Percentiles rank a stretch among this genome's conserved stretches.
These are phyloP conservation scores for Crithidia brevicula DNA, from an alignment of 208 protist genomes.

Conservation along the genomic window DNA sequence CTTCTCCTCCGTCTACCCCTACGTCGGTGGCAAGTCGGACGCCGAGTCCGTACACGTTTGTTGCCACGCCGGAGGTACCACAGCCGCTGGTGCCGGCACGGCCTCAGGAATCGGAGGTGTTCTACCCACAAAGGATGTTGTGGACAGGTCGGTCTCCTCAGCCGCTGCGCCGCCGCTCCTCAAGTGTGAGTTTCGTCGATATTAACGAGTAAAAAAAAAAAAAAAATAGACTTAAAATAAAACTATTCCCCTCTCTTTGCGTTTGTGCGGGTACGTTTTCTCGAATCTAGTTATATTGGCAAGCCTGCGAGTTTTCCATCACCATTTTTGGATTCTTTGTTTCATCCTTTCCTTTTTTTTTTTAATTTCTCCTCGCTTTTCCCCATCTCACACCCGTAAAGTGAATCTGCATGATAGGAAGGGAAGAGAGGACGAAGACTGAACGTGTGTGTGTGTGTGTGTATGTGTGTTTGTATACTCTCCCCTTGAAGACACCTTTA, in stretches of 20 bases:
- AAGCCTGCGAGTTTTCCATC: neutral
- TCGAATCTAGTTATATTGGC: neutral
- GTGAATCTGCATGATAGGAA: no score
- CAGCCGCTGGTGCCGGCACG: neutral
- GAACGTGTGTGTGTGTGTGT: no score
- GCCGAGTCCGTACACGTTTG: neutral
- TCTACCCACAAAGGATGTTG: neutral
- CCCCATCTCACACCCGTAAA: no score
- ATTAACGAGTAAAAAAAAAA: slow-evolving; percentile 1
- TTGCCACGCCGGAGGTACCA: neutral
- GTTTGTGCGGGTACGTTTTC: neutral
- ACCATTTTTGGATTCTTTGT: neutral
- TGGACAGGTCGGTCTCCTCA: neutral
- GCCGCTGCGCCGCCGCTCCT: slow-evolving; percentile 1
- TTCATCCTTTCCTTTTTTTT: neutral
- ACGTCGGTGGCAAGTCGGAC: neutral
- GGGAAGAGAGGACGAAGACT: no score
- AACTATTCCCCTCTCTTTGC: neutral
- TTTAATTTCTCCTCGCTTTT: neutral
- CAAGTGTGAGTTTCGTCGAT: slow-evolving; percentile 20
- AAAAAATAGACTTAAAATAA: neutral
- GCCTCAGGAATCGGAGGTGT: no score
- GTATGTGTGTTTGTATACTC: no score
- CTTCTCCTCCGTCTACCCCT: no score
- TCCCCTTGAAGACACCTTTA: no score